Evolutionary conservation across 2,329 filamentous ascomycete species (phyloP).

Genomic region (Colletotrichum lindemuthianum): DNA sequence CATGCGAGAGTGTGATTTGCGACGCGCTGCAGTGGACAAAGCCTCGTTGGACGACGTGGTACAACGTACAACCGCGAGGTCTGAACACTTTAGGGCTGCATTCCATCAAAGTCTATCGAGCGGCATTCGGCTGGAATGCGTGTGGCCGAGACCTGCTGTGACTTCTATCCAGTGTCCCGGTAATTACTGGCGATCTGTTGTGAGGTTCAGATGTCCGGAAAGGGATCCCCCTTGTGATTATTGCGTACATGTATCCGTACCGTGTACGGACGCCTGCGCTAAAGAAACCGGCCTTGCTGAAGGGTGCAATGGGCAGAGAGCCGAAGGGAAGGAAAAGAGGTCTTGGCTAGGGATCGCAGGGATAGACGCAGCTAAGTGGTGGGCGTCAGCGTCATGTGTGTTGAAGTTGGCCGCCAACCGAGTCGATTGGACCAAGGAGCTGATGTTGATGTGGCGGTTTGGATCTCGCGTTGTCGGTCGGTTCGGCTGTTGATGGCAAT

Average conservation of each 20-base stretch:
- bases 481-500: no score
- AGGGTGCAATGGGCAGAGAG: neutral
- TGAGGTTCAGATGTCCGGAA: slow-evolving; percentile 16
- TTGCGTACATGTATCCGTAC: neutral
- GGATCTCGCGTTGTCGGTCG: slow-evolving; percentile 1
- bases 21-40: no score
- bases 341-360: slow-evolving; percentile 4
- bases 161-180: slow-evolving; percentile 1
- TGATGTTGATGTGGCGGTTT: slow-evolving; percentile 18
- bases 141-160: neutral
- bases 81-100: no score
- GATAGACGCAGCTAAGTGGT: slow-evolving; percentile 3
- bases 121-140: neutral
- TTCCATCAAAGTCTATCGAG: no score
- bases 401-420: neutral
- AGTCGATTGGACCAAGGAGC: slow-evolving; percentile 15
- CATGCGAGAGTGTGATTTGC: no score
- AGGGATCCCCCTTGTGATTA: slow-evolving; percentile 10
- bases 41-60: no score
- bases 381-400: no score
- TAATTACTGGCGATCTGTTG: slow-evolving; percentile 7
- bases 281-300: slow-evolving; percentile 1
- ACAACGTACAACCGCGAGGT: no score
- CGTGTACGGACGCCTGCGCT: neutral
- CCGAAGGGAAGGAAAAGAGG: neutral